These are phyloP conservation scores for Phialophora macrospora DNA, from an alignment of 2,329 filamentous ascomycete species.

Conservation along the genomic window DNA sequence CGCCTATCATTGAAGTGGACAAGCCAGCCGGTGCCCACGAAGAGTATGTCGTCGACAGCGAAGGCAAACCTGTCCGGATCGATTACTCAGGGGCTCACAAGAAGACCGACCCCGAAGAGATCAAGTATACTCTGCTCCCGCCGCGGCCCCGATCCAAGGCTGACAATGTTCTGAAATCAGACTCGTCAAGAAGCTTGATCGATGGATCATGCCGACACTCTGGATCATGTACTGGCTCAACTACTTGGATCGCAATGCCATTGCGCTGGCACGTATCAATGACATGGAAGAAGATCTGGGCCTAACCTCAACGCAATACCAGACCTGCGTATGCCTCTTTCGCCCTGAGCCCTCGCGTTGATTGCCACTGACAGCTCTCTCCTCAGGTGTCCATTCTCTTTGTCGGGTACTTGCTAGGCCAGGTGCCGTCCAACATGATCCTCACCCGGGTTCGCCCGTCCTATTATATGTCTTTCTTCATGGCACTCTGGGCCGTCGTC, in stretches of 20 bases:
- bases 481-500: constrained; percentile 45
- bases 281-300: constrained; percentile 41
- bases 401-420: constrained; percentile 39
- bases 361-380: background rate
- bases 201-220: constrained; percentile 43
- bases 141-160: background rate
- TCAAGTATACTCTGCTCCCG: constrained; percentile 22
- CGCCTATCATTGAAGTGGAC: constrained; percentile 1
- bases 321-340: constrained; percentile 38
- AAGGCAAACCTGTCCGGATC: constrained; percentile 19
- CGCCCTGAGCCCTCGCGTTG: background rate
- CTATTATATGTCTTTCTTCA: constrained; percentile 49
- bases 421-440: constrained; percentile 41
- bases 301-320: constrained; percentile 42
- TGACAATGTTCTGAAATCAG: constrained; percentile 13
- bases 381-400: constrained; percentile 39
- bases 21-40: background rate
- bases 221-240: constrained; percentile 37
- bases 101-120: constrained; percentile 50
- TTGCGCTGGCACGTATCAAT: constrained; percentile 43
- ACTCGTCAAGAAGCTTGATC: constrained; percentile 46
- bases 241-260: constrained; percentile 43
- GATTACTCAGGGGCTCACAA: constrained; percentile 49
- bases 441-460: constrained; percentile 47
- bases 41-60: constrained; percentile 23